Evolutionary conservation across 169 alveolate species (phyloP), one percentile per base, ranked within the genome.

Genomic region (Plasmodium fragile): DNA sequence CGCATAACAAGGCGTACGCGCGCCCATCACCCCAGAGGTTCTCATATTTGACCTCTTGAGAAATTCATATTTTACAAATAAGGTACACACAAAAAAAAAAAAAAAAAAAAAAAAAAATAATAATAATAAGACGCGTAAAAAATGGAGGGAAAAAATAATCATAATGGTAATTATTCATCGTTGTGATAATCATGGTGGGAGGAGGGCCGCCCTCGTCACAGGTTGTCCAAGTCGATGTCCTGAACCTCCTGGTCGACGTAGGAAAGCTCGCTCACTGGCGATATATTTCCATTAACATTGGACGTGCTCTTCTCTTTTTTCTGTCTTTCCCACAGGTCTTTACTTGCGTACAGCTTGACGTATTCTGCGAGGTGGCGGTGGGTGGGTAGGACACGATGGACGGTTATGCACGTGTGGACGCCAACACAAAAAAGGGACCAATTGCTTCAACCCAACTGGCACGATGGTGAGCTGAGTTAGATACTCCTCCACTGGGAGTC

Each of bases 301-400:
- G 81, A n/a, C 6, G 93, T 0, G 25, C 55, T 75, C 39, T 85
- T 85, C 30, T 85, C 93, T 32, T 89, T 89, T 52, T 89, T 89
- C 71, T 89, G 89, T 83, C 92, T 72, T 65, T 95, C 95, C 97
- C 97, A 96, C 85, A 90, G 82, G 75, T 95, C 97, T 80, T 93
- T 94, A 79, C 97, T 96, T 28, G 97, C 97, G 83, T 96, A 95
- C 84, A 92, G 73, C 71, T 95, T 93, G 8, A 96, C 97, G 90
- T 96, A 96, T 73, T 96, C 97, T 96, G 90, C 25, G 80, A 49
- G 1, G n/a, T 41, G 43, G 53, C n/a, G 32, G 7, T 16, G n/a
- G 39, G 45, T 3, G 45, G 8, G 6, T 1, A 5, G 45, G 45
- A n/a, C n/a, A n/a, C n/a, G n/a, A n/a, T n/a, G n/a, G n/a, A n/a